These are phyloP conservation scores for Solanum arcanum DNA, from an alignment of 257 asterid genomes.

Conservation along the genomic window DNA sequence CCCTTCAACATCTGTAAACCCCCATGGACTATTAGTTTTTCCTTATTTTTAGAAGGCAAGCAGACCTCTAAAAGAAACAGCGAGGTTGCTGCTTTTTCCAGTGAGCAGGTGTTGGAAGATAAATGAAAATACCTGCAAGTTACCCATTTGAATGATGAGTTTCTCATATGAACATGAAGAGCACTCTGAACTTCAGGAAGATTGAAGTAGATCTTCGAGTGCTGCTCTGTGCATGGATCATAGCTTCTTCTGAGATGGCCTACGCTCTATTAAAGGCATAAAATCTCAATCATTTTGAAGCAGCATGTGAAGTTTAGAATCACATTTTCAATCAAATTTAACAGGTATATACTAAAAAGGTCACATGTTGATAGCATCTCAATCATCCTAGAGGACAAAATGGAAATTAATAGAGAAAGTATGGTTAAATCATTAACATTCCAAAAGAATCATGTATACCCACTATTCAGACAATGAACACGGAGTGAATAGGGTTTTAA, in stretches of 20 bases:
- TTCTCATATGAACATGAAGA: conserved; percentile 50
- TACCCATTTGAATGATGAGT: conserved; percentile 46
- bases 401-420: not conserved
- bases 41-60: not conserved
- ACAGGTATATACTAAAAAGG: not conserved
- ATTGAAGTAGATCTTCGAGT: conserved; percentile 74
- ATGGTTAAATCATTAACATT: not conserved
- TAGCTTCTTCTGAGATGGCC: conserved; percentile 59
- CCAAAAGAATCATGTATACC: not conserved
- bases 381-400: not conserved
- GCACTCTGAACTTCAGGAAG: conserved; percentile 91
- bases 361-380: not conserved
- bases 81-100: not conserved
- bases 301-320: not conserved
- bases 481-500: not conserved
- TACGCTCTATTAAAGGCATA: conserved; percentile 24
- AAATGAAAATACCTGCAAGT: conserved; percentile 64
- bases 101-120: not conserved
- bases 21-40: not conserved
- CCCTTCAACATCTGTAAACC: not conserved
- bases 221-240: conserved; percentile 92
- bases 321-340: not conserved
- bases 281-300: not conserved
- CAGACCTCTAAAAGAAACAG: not conserved
- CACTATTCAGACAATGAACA: not conserved